Evolutionary conservation across 345 rosid genomes (phyloP), one percentile per base, ranked within the genome.

Genomic region (Aquilaria malaccensis): DNA sequence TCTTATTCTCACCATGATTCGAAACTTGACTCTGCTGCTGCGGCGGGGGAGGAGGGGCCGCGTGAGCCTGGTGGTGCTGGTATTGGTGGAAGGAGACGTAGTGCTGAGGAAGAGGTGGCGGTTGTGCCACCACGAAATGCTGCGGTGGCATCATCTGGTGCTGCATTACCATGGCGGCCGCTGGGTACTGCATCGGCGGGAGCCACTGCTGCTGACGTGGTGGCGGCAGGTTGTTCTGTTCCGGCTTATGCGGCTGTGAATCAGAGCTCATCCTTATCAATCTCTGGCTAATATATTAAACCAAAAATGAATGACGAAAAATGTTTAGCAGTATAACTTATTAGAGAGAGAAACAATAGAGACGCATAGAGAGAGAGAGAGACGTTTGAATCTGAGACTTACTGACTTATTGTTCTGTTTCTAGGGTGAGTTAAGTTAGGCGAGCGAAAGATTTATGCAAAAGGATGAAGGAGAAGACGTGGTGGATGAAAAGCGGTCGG

Each of bases 161-260:
- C 65, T 81, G 98, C 95, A 89, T 87, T 77, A 89, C 78, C 90
- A 87, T 78, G 33, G 96, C 82, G 12, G 92, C 75, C 51, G 88
- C 75, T 4, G 94, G 88, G 59, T 85, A 90, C 80, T 83, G 96
- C 92, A 86, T 73, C 65, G 81, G 68, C 75, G 43, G 43, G 7
- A 80, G 60, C 99, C 95, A 83, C 56, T 70, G 91, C 56, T 74
- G 83, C 14, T 74, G 85, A 37, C 43, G 43, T 30, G 64, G 81
- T 7, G 65, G 71, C 37, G 59, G 76, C 58, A 58, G 72, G 10
- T 68, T 73, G 52, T 61, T 56, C 76, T 69, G 80, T 55, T 76
- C 72, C 62, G 65, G 76, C 62, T 14, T 47, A 63, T 72, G 70
- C 41, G 74, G 73, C 30, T 63, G 72, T 59, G 72, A 76, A 60